Evolutionary conservation across 176 grass and related monocot species (phyloP).

Genomic region (Elymus sibiricus): DNA sequence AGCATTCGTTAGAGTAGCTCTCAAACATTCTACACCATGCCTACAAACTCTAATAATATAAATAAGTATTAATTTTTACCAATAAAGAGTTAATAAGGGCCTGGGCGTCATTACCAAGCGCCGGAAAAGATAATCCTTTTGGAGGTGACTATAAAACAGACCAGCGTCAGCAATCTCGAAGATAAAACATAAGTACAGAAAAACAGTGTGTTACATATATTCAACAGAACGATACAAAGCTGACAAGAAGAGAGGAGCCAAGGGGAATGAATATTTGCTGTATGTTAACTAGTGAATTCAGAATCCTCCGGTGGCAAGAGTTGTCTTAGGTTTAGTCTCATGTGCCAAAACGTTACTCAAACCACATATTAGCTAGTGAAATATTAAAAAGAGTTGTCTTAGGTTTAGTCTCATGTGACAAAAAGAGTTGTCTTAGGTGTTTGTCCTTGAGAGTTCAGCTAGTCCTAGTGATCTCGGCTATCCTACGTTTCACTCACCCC

Average conservation of each 20-base stretch:
- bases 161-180: background rate
- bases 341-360: background rate
- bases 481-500: background rate
- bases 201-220: constrained; percentile 26
- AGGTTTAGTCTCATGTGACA: no score
- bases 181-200: background rate
- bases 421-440: background rate
- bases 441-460: background rate
- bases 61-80: background rate
- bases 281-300: background rate
- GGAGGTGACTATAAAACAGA: constrained; percentile 14
- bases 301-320: background rate
- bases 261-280: background rate
- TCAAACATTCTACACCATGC: background rate
- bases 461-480: background rate
- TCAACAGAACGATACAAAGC: background rate
- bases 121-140: background rate
- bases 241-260: background rate
- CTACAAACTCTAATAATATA: background rate
- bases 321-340: constrained; percentile 6
- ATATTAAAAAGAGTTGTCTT: no score
- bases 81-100: background rate
- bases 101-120: background rate
- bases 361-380: background rate
- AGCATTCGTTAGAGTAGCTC: background rate